phyloP scores from a whole-genome alignment of 148 eudicot genomes.

The Rheum nobile region DNA sequence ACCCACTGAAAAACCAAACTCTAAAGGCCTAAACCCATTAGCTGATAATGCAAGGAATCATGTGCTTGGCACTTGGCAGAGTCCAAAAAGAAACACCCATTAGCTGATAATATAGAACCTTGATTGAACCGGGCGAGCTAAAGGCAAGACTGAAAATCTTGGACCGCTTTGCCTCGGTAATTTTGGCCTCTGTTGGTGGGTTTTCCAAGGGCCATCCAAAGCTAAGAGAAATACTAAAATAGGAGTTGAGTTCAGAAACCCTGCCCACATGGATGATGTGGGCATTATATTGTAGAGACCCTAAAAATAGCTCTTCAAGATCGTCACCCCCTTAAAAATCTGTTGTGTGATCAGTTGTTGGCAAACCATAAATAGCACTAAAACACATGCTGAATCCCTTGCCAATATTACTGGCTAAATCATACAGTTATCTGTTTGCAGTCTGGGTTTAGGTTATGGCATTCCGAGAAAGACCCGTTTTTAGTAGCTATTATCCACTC shows the following conservation, averaged over 20 bases:
- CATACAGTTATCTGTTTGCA: not conserved
- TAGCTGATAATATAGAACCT: no score
- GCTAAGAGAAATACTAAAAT: not conserved
- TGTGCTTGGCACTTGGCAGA: not conserved
- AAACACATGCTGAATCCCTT: not conserved
- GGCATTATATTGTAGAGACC: not conserved
- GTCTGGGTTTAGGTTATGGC: not conserved
- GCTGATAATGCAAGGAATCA: not conserved
- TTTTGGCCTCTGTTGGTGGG: not conserved
- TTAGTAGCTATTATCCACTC: not conserved
- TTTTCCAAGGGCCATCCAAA: not conserved
- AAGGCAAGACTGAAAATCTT: no score
- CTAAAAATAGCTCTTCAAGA: not conserved
- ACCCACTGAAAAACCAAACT: not conserved
- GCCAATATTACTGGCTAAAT: not conserved
- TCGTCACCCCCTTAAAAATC: not conserved
- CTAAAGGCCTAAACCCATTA: not conserved
- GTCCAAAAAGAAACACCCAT: not conserved
- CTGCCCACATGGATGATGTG: conserved; percentile 3
- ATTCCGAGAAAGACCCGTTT: not conserved
- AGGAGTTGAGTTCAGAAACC: not conserved
- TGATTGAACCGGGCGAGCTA: no score
- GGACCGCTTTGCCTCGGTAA: not conserved
- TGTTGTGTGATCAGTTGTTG: not conserved
- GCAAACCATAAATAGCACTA: not conserved